Base-by-base conservation (phyloP, 1,284 basidiomycete genomes). In the Cerioporus squamosus region DNA sequence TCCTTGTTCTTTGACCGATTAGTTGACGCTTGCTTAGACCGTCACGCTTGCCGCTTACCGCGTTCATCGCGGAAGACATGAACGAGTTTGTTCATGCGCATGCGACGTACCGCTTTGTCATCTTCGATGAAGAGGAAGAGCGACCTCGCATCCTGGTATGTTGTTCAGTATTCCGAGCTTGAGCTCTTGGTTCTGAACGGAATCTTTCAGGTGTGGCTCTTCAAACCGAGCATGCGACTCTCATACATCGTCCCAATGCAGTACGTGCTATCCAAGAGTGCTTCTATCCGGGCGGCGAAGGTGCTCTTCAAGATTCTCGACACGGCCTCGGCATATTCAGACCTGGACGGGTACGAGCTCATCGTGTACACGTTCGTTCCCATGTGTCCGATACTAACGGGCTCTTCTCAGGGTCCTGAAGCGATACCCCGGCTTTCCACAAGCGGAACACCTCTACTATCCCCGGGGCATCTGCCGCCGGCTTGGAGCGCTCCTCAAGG, bases 1-100 rank as follows among this genome's bases (percentile, higher is more conserved):
- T 47, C 49, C 29, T 48, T 43, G 29, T 44, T 17, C 23, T 39
- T n/a, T n/a, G n/a, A n/a, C n/a, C 18, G 57, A 60, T 49, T 44
- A 22, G 55, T 24, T 18, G 23, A 29, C 45, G 33, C 53, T 61
- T 53, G 10, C 60, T 5, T 60, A 93, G 91, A 57, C 80, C 81
- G 0, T 69, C 79, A 2, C 83, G 81, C 62, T 82, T 91, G 44
- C 92, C 93, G 0, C 77, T 95, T 22, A 91, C 91, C 2, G 90
- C 91, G 14, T 95, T 92, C 74, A 84, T 95, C 23, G 83, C 94
- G 12, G 86, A 91, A 62, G 93, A 95, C 68, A 92, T 96, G 91
- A 82, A 83, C 44, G 94, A 95, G 70, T 87, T 91, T 55, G 88
- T 92, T 1, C 88, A 91, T 54, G 93, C 94, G 0, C 94, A 96